Evolutionary conservation across 2,329 filamentous ascomycete species (phyloP).

Genomic region (Botrytis paeoniae): DNA sequence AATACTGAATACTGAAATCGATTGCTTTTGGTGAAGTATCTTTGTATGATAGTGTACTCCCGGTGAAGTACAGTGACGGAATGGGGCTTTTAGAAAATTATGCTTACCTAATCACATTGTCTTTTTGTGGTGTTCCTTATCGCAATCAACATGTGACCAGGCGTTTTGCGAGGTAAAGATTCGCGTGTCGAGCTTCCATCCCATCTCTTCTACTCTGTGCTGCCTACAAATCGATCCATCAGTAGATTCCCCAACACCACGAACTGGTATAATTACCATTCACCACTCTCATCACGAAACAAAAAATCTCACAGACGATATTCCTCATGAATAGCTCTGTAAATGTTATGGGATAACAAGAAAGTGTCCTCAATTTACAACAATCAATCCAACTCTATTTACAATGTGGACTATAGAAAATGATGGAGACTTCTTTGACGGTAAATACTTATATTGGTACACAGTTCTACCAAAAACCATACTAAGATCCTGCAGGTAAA

Average conservation of each 20-base stretch:
- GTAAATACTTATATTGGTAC: not conserved
- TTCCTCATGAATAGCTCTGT: too few relatives aligned
- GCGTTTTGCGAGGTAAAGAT: not conserved
- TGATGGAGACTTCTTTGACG: conserved; percentile 2
- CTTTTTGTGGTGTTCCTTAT: not conserved
- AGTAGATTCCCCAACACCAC: not conserved
- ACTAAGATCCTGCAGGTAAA: conserved; percentile 49
- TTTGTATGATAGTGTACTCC: not conserved
- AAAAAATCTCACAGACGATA: too few relatives aligned
- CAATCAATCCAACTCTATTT: not conserved
- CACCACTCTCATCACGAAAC: not conserved
- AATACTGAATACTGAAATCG: accelerated
- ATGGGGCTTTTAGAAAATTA: accelerated
- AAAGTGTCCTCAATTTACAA: not conserved
- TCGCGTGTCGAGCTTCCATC: conserved; percentile 4
- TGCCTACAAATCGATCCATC: not conserved
- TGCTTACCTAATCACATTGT: not conserved
- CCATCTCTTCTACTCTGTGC: not conserved
- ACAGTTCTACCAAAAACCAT: not conserved
- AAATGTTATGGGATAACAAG: not conserved
- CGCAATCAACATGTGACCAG: conserved; percentile 12
- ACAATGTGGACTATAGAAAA: conserved; percentile 11
- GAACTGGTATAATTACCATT: not conserved
- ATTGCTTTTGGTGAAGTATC: not conserved
- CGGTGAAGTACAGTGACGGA: not conserved